Percentiles rank a stretch among this genome's conserved stretches.
phyloP scores from a whole-genome alignment of 73 alveolate species.

The Tetrahymena borealis region DNA sequence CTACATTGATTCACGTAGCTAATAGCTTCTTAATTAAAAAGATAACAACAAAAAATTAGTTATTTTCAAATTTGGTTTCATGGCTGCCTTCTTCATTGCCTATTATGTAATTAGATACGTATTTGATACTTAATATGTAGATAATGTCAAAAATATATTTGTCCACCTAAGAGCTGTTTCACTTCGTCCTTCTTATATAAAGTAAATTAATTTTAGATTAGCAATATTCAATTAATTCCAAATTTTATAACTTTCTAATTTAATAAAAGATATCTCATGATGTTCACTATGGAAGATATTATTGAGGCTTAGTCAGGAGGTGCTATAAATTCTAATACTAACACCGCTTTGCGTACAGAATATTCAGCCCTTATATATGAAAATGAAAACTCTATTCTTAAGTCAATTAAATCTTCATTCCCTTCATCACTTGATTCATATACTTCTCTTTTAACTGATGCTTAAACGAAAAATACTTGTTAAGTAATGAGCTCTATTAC shows the following conservation, averaged over 20 bases:
- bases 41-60: conserved; percentile 39
- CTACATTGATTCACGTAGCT: background rate
- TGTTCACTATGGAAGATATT: conserved; percentile 13
- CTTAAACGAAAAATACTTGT: conserved; percentile 18
- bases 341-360: background rate
- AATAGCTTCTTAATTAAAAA: conserved; percentile 18
- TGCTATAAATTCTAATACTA: background rate
- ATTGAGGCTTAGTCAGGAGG: conserved; percentile 3
- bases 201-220: conserved; percentile 4
- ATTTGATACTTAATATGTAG: background rate
- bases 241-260: background rate
- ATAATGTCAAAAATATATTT: conserved; percentile 9
- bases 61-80: conserved; percentile 9
- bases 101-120: conserved; percentile 12
- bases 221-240: background rate
- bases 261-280: background rate
- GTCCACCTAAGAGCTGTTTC: conserved; percentile 14
- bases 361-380: conserved; percentile 5
- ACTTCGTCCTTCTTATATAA: conserved; percentile 23
- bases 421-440: conserved; percentile 20
- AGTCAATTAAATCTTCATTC: conserved; percentile 17
- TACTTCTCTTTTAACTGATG: background rate
- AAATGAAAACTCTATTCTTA: conserved; percentile 24
- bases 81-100: conserved; percentile 25
- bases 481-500: background rate